A percentile compares a stretch with the other conserved stretches of the same genome.
Conservation (phyloP, 1,139 yeast genomes). For the Taphrina pruni region DNA sequence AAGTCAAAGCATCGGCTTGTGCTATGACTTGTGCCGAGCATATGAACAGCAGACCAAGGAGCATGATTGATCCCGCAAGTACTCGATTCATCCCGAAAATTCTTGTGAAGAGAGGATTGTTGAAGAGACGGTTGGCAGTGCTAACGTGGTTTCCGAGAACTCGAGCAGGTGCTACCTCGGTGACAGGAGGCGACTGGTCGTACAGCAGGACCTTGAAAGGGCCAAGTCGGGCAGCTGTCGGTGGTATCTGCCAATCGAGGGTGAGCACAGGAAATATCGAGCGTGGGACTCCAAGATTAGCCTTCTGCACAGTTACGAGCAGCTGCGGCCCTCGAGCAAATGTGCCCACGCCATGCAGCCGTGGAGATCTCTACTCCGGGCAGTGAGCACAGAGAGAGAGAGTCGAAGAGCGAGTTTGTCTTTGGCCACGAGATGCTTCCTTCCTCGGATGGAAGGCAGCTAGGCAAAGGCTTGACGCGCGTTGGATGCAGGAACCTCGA, state of each 20-base stretch:
- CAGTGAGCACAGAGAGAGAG: too few species aligned
- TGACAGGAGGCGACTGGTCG: background rate
- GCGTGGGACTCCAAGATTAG: too few species aligned
- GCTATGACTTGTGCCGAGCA: conserved; percentile 19
- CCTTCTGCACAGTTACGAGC: conserved; percentile 1
- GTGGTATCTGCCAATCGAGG: background rate
- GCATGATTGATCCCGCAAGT: background rate
- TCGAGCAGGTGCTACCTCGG: background rate
- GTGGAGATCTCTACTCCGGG: background rate
- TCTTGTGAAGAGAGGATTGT: background rate
- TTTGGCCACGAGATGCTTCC: too few species aligned
- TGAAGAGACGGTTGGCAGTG: too few species aligned
- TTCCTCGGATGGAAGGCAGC: too few species aligned
- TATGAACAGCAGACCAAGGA: background rate
- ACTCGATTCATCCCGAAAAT: background rate
- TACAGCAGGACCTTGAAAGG: background rate
- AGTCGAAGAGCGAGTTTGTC: too few species aligned
- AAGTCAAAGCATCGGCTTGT: background rate
- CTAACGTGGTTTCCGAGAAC: background rate
- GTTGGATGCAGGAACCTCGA: background rate
- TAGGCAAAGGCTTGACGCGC: background rate
- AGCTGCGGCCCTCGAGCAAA: background rate
- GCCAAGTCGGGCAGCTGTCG: background rate
- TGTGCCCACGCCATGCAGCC: background rate
- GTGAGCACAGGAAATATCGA: too few species aligned